A percentile compares a stretch with the other conserved stretches of the same genome.
Conservation (phyloP, 2,329 filamentous ascomycete genomes). For the Neophaeococcomyces aloes region DNA sequence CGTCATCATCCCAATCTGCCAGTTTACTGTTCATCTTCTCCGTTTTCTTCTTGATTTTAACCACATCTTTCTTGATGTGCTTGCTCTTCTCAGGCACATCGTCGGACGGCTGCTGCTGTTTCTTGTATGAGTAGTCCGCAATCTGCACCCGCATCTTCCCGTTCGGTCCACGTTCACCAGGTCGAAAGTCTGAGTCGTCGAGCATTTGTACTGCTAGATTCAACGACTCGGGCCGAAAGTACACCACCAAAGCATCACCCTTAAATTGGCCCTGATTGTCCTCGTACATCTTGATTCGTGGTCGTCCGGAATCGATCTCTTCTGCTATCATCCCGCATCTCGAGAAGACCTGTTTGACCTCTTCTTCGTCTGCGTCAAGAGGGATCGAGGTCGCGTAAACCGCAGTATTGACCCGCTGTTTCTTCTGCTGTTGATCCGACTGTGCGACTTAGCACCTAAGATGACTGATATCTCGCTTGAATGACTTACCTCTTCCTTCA, state of each 20-base stretch:
- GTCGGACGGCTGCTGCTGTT: conserved; percentile 43
- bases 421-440: conserved; percentile 26
- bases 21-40: conserved; percentile 81
- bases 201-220: conserved; percentile 49
- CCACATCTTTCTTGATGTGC: conserved; percentile 55
- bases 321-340: conserved; percentile 89
- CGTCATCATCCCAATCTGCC: conserved; percentile 91
- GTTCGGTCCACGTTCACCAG: conserved; percentile 41
- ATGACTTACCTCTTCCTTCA: conserved; percentile 40
- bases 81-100: conserved; percentile 47
- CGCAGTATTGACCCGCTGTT: conserved; percentile 63
- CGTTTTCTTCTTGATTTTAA: conserved; percentile 83
- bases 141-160: conserved; percentile 70
- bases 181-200: conserved; percentile 57
- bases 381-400: conserved; percentile 88
- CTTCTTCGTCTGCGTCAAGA: conserved; percentile 62
- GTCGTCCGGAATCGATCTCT: conserved; percentile 77
- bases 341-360: conserved; percentile 75
- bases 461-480: conserved; percentile 32
- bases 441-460: conserved; percentile 24
- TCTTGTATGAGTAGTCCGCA: conserved; percentile 88
- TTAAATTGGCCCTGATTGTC: conserved; percentile 78
- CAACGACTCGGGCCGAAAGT: conserved; percentile 92
- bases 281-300: conserved; percentile 86
- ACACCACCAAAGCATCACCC: conserved; percentile 84